Evolutionary conservation across 202 grass and related monocot genomes (phyloP).

Genomic region (Schoenoplectus tabernaemontani): DNA sequence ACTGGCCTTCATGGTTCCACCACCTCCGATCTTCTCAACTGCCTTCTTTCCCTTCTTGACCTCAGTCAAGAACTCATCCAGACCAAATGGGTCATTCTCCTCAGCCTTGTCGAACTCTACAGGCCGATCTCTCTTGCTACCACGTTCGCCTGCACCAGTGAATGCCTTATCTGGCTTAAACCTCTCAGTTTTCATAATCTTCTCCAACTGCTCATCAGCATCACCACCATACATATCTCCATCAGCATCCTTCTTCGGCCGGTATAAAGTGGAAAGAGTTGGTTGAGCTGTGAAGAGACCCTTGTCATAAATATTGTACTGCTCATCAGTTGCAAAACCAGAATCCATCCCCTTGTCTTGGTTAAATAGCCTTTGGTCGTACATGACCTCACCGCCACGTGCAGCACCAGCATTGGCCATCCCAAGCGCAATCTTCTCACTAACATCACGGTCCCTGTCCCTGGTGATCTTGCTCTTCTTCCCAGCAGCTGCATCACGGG

Average conservation of each 20-base stretch:
- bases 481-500: slow-evolving; percentile 21
- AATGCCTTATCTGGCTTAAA: slow-evolving; percentile 42
- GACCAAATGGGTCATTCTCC: slow-evolving; percentile 73
- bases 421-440: slow-evolving; percentile 43
- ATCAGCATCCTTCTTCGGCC: slow-evolving; percentile 31
- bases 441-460: slow-evolving; percentile 33
- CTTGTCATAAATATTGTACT: slow-evolving; percentile 42
- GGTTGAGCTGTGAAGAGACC: slow-evolving; percentile 33
- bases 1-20: slow-evolving; percentile 84
- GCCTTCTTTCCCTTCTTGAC: slow-evolving; percentile 95
- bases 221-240: slow-evolving; percentile 28
- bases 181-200: slow-evolving; percentile 28
- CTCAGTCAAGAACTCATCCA: slow-evolving; percentile 94
- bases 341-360: slow-evolving; percentile 45
- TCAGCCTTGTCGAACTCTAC: slow-evolving; percentile 86
- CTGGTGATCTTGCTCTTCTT: slow-evolving; percentile 38
- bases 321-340: slow-evolving; percentile 35
- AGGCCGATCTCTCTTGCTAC: slow-evolving; percentile 67
- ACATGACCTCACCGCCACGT: slow-evolving; percentile 30
- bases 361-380: slow-evolving; percentile 48
- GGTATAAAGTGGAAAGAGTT: slow-evolving; percentile 34
- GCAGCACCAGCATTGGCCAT: slow-evolving; percentile 33
- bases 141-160: slow-evolving; percentile 11
- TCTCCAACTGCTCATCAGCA: slow-evolving; percentile 28
- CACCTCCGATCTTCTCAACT: slow-evolving; percentile 75